phyloP scores from a whole-genome alignment of 1,284 basidiomycete genomes.

The Austroboletus rostrupii region DNA sequence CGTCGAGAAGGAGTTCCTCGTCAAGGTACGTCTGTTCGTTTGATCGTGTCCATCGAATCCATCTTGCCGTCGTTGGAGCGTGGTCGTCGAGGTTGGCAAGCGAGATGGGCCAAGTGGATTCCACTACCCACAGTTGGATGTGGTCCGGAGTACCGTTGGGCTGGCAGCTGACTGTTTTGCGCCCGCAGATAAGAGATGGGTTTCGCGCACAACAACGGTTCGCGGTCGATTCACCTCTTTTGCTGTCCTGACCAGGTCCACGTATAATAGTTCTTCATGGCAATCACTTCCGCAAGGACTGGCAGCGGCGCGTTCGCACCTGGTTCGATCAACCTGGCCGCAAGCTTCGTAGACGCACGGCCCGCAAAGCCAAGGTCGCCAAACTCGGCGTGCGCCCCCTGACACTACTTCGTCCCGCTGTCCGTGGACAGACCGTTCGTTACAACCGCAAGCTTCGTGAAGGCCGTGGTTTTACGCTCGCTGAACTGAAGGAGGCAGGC shows the following conservation, averaged over 20 bases:
- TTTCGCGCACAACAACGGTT: constrained; percentile 81
- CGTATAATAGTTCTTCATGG: constrained; percentile 68
- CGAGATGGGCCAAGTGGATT: constrained; percentile 23
- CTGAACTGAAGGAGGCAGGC: constrained; percentile 96
- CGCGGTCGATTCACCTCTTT: constrained; percentile 23
- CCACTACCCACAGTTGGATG: constrained; percentile 26
- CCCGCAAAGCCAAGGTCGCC: constrained; percentile 90
- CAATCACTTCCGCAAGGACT: constrained; percentile 99
- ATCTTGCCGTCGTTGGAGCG: background rate
- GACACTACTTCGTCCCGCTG: constrained; percentile 91
- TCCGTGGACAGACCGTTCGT: constrained; percentile 93
- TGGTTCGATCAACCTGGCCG: constrained; percentile 99
- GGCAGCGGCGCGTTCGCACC: constrained; percentile 91
- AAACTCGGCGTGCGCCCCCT: constrained; percentile 91
- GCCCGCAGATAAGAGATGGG: constrained; percentile 54
- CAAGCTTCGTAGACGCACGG: constrained; percentile 93
- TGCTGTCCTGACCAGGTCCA: constrained; percentile 10
- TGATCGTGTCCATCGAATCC: constrained; percentile 5
- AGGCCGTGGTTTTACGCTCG: constrained; percentile 94
- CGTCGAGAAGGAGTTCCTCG: constrained; percentile 28
- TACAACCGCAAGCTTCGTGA: constrained; percentile 99
- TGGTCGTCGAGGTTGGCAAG: background rate
- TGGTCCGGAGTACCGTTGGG: constrained; percentile 16
- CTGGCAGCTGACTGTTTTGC: constrained; percentile 14
- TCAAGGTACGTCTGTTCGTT: constrained; percentile 27